Base-by-base conservation (phyloP, 441 rosid species). In the Geranium incanum region DNA sequence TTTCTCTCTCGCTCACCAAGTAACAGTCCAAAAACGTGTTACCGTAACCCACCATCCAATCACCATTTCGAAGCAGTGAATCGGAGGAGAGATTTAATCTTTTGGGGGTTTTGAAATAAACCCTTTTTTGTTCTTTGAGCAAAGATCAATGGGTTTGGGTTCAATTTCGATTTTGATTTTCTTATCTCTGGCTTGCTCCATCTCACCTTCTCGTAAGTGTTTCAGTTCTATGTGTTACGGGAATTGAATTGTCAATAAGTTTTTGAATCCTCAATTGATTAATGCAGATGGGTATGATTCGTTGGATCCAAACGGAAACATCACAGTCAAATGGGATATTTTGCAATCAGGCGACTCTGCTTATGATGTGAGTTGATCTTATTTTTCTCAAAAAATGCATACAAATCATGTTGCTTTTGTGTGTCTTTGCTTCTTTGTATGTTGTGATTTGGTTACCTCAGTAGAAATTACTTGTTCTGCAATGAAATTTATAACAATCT, bases 241-340 rank as follows among this genome's bases (percentile, higher is more conserved):
- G 13, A 1, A 7, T 57, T 57, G 6, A 6, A 55, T 4, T 55
- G 19, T 3, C 1, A 16, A 15, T 55, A 4, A n/a, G 15, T 12
- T 48, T 48, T 48, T 13, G 3, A 48, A 48, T 43, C 1, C 4
- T 52, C 4, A 6, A 13, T 50, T 50, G 57, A 6, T 43, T 52
- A 57, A 57, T 57, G 64, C 64, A 59, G 64, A 59, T 59, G 64
- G 64, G 64, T 59, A 59, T 16, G 64, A 59, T 19, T 59, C 64
- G 11, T 16, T 59, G 64, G 64, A 59, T 59, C 64, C 64, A 1
- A 59, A 59, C 28, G 64, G 64, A 18, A 59, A 59, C 28, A 19
- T 59, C 28, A 59, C 64, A 1, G 19, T 59, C 64, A 59, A 59
- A 59, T 59, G 64, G 64, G 64, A 59, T 59, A 16, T 59, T 18